Evolutionary conservation across 352 stramenopile species (phyloP).

Genomic region (Globisporangium parvum): DNA sequence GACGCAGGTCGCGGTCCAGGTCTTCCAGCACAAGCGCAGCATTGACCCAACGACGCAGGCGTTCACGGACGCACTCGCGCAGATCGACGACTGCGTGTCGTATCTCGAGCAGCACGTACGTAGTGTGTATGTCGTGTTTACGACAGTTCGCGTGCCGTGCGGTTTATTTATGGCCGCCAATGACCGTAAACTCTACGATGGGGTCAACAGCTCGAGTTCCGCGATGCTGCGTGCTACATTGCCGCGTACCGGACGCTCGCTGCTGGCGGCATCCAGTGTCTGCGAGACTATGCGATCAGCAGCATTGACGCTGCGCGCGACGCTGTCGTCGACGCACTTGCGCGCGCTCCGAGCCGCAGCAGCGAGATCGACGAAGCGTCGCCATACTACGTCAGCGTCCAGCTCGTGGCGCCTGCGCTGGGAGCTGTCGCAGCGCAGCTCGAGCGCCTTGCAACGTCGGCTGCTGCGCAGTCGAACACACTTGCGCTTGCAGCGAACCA

Average conservation of each 20-base stretch:
- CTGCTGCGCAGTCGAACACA: slow-evolving; percentile 12
- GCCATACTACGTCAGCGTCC: slow-evolving; percentile 74
- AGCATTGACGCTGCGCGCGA: slow-evolving; percentile 63
- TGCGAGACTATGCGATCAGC: slow-evolving; percentile 70
- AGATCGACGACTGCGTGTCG: slow-evolving; percentile 58
- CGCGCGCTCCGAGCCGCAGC: slow-evolving; percentile 15
- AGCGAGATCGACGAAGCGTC: slow-evolving; percentile 59
- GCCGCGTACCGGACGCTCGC: slow-evolving; percentile 64
- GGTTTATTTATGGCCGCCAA: not conserved
- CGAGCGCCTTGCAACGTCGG: slow-evolving; percentile 27
- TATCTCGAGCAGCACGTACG: slow-evolving; percentile 71
- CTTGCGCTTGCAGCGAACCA: slow-evolving; percentile 36
- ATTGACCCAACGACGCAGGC: slow-evolving; percentile 60
- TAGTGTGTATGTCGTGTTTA: not conserved
- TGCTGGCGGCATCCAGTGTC: slow-evolving; percentile 48
- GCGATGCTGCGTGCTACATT: slow-evolving; percentile 65
- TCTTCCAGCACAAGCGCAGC: slow-evolving; percentile 68
- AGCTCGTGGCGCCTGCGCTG: slow-evolving; percentile 57
- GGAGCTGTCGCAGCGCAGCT: slow-evolving; percentile 58
- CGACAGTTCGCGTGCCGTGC: too few relatives aligned
- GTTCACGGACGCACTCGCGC: slow-evolving; percentile 58
- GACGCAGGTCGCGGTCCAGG: slow-evolving; percentile 33
- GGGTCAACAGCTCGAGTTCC: slow-evolving; percentile 55
- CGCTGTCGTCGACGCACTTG: slow-evolving; percentile 49
- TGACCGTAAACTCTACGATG: not conserved